Percentiles rank a stretch among this genome's conserved stretches.
Conservation (phyloP, 257 asterid species). For the Salvia rosmarinus region DNA sequence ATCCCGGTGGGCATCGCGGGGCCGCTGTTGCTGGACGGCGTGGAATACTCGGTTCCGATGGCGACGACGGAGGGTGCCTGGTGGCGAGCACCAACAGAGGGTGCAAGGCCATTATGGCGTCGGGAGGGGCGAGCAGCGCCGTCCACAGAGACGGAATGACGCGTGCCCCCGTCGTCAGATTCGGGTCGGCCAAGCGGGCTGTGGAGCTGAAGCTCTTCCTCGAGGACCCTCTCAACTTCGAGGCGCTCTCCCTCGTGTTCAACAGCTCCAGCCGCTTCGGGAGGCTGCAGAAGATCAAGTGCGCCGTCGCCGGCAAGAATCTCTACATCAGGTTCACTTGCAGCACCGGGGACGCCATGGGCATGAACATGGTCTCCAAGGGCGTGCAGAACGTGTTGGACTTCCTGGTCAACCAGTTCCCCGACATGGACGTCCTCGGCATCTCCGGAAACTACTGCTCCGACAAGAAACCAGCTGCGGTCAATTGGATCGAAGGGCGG, state of each 20-base stretch:
- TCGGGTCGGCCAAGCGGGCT: slow-evolving; percentile 46
- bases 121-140: slow-evolving; percentile 47
- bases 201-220: slow-evolving; percentile 47
- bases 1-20: slow-evolving; percentile 54
- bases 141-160: slow-evolving; percentile 48
- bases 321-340: slow-evolving; percentile 48
- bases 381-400: slow-evolving; percentile 53
- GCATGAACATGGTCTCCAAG: slow-evolving; percentile 54
- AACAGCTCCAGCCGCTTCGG: slow-evolving; percentile 54
- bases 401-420: slow-evolving; percentile 42
- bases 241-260: slow-evolving; percentile 41
- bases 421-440: slow-evolving; percentile 55
- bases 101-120: slow-evolving; percentile 48
- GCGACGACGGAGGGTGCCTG: slow-evolving; percentile 52
- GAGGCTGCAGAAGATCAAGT: slow-evolving; percentile 47
- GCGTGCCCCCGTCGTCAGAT: slow-evolving; percentile 52
- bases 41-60: slow-evolving; percentile 49
- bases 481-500: slow-evolving; percentile 52
- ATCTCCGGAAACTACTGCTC: slow-evolving; percentile 55
- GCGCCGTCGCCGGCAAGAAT: slow-evolving; percentile 53
- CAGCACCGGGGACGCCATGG: slow-evolving; percentile 59
- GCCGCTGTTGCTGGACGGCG: slow-evolving; percentile 43
- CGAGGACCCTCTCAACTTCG: slow-evolving; percentile 47
- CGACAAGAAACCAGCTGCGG: slow-evolving; percentile 51
- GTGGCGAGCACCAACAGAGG: slow-evolving; percentile 58